These are phyloP conservation scores for Boletus bicolor DNA, from an alignment of 768 basidiomycete species.

Conservation along the genomic window DNA sequence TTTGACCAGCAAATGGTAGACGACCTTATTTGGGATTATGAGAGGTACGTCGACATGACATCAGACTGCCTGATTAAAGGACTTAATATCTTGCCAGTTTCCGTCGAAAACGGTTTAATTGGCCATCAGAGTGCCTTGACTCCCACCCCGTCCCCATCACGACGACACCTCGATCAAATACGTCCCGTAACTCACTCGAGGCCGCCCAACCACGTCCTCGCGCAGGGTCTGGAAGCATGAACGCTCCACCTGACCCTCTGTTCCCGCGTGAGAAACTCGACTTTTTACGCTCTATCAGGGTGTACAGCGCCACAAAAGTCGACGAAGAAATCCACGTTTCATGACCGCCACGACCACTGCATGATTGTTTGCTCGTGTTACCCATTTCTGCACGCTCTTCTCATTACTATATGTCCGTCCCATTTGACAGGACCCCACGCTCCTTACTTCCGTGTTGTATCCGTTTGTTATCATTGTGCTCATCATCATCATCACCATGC, in stretches of 20 bases:
- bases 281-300: slow-evolving; percentile 50
- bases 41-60: slow-evolving; percentile 26
- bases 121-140: slow-evolving; percentile 51
- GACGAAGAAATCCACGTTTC: slow-evolving; percentile 27
- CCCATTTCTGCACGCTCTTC: background rate
- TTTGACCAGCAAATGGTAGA: slow-evolving; percentile 25
- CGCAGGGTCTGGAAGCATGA: slow-evolving; percentile 12
- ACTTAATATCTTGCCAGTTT: slow-evolving; percentile 43
- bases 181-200: slow-evolving; percentile 21
- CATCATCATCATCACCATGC: background rate
- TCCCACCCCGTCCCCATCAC: slow-evolving; percentile 20
- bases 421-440: slow-evolving; percentile 14
- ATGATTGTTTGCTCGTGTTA: background rate
- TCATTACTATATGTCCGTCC: slow-evolving; percentile 6
- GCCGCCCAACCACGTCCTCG: slow-evolving; percentile 10
- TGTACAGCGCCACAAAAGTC: slow-evolving; percentile 49
- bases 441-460: slow-evolving; percentile 13
- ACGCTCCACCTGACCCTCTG: slow-evolving; percentile 20
- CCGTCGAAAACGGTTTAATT: slow-evolving; percentile 64
- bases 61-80: slow-evolving; percentile 4
- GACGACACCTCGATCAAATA: slow-evolving; percentile 22
- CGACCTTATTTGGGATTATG: slow-evolving; percentile 36
- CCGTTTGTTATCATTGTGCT: background rate
- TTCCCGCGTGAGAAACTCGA: slow-evolving; percentile 40
- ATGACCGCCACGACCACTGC: slow-evolving; percentile 10